Base-by-base conservation (phyloP, 352 stramenopile species). In the Phytophthora sp. region DNA sequence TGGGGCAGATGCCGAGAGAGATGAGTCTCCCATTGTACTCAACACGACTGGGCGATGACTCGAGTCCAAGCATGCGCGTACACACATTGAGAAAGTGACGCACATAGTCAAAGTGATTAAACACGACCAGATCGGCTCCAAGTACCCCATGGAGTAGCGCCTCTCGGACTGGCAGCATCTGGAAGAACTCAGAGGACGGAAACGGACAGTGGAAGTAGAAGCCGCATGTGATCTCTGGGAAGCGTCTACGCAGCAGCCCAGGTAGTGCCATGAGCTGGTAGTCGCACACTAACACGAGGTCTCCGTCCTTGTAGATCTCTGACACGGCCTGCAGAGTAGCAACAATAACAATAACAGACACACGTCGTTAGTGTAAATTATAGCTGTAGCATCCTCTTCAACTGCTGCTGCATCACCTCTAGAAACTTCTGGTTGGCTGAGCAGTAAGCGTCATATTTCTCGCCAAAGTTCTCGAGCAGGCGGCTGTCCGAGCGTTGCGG, bases 171-270 rank as follows among this genome's bases (percentile, higher is more conserved):
- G 89, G 88, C 20, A 97, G 74, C 78, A 96, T 96, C 52, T 94
- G 89, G 63, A 96, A 97, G 55, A 97, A 94, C 68, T 96, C 90
- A 11, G 86, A 95, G 9, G 88, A 96, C 33, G 91, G 91, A 52
- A 97, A 97, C 20, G 91, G 91, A 38, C 79, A 93, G 68, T 97
- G 91, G 46, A 97, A 90, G 73, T 94, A 97, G 55, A 94, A 97
- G 23, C 81, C 89, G 46, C 90, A 93, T 15, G 83, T 88, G 44
- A 89, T 82, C 9, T 94, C 76, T 1, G 88, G 84, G 53, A 93
- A 92, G 16, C 87, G 84, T 15, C 84, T 73, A 29, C 86, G 84
- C 15, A 97, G 68, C 35, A 96, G 50, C 2, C 80, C 81, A 0
- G 91, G 91, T 7, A 97, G 56, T 29, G 80, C 78, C 88, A 96